Evolutionary conservation across 2,329 filamentous ascomycete species (phyloP).

Genomic region (Venturia effusa): DNA sequence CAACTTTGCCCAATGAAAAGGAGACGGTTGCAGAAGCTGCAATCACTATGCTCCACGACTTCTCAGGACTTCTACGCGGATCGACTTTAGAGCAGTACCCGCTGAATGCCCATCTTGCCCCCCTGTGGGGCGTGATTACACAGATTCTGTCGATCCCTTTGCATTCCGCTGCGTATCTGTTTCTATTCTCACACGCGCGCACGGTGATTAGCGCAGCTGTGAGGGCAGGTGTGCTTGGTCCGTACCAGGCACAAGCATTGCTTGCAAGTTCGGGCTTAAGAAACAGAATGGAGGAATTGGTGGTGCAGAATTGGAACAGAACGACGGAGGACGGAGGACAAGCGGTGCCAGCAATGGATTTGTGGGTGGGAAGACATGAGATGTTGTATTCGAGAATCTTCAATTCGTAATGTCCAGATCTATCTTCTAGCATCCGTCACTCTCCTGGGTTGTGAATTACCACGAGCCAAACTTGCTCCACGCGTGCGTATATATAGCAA

Average conservation of each 20-base stretch:
- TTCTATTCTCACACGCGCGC: constrained; percentile 66
- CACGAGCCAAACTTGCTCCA: no score
- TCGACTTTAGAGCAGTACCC: constrained; percentile 12
- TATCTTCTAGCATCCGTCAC: background rate
- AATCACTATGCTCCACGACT: constrained; percentile 19
- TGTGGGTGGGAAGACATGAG: constrained; percentile 78
- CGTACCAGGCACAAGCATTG: constrained; percentile 67
- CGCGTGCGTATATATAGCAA: no score
- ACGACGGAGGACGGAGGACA: constrained; percentile 59
- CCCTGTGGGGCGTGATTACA: constrained; percentile 58
- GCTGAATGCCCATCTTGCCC: constrained; percentile 52
- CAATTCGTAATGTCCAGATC: constrained; percentile 50
- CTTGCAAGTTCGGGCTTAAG: constrained; percentile 53
- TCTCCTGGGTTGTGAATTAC: no score
- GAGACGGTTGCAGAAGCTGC: constrained; percentile 13
- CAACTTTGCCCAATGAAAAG: background rate
- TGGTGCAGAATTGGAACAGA: constrained; percentile 50
- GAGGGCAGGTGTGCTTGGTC: constrained; percentile 65
- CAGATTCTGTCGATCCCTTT: constrained; percentile 48
- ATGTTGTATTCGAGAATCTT: constrained; percentile 77
- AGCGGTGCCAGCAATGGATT: constrained; percentile 64
- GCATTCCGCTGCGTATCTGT: constrained; percentile 60
- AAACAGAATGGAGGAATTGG: constrained; percentile 43
- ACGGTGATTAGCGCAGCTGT: constrained; percentile 68
- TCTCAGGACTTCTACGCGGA: constrained; percentile 21